Evolutionary conservation across 306 rosid genomes (phyloP).

Genomic region (Urtica urens): DNA sequence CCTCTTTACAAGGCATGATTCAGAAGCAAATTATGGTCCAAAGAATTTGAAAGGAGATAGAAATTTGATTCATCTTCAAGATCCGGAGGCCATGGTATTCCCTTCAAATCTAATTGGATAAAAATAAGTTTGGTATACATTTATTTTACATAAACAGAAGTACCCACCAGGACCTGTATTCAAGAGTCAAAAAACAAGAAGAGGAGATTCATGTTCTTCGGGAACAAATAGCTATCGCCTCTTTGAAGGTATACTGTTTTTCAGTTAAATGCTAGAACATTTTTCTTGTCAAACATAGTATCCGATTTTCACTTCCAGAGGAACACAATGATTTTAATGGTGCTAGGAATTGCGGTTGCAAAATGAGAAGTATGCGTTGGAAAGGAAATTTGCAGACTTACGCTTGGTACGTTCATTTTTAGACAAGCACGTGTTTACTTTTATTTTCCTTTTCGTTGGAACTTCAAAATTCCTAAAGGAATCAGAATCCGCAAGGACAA

Average conservation of each 20-base stretch:
- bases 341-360: conserved; percentile 62
- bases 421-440: too few species aligned
- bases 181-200: conserved; percentile 56
- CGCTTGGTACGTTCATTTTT: conserved; percentile 58
- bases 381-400: conserved; percentile 76
- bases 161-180: conserved; percentile 54
- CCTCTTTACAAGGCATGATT: conserved; percentile 29
- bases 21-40: conserved; percentile 31
- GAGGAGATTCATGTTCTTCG: conserved; percentile 77
- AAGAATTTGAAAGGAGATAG: conserved; percentile 36
- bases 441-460: too few species aligned
- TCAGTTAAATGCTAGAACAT: neutral
- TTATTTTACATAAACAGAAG: conserved; percentile 16
- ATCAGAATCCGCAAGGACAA: too few species aligned
- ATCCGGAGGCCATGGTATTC: conserved; percentile 58
- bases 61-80: conserved; percentile 32
- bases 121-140: conserved; percentile 4
- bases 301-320: conserved; percentile 8
- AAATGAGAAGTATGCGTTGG: conserved; percentile 76
- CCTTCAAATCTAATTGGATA: conserved; percentile 9
- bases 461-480: too few species aligned
- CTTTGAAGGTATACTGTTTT: conserved; percentile 47
- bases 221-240: conserved; percentile 60
- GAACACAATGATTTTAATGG: conserved; percentile 20
- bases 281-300: neutral